phyloP scores from a whole-genome alignment of 192 early-diverging fungal species.

The Haplosporangium gracile region DNA sequence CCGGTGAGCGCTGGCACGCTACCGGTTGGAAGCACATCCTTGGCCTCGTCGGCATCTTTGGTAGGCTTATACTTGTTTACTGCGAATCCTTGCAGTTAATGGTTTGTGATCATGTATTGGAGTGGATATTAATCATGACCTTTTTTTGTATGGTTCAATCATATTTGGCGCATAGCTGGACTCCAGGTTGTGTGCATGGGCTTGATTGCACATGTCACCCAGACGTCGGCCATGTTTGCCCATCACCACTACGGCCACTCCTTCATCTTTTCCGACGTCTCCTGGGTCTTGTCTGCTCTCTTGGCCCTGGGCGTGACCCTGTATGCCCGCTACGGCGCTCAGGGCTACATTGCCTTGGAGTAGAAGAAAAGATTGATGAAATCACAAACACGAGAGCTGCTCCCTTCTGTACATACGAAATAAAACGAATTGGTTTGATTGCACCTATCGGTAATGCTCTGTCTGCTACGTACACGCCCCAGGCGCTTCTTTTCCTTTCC shows the following conservation, averaged over 20 bases:
- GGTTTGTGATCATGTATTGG: background rate
- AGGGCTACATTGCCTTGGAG: slow-evolving; percentile 48
- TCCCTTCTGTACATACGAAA: background rate
- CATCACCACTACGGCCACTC: slow-evolving; percentile 45
- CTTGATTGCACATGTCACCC: slow-evolving; percentile 40
- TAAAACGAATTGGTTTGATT: background rate
- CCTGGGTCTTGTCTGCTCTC: slow-evolving; percentile 29
- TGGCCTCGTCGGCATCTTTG: slow-evolving; percentile 45
- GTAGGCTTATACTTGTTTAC: slow-evolving; percentile 14
- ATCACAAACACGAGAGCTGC: background rate
- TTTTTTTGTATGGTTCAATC: background rate
- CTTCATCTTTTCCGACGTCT: slow-evolving; percentile 42
- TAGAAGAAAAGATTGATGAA: background rate
- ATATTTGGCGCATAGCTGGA: slow-evolving; percentile 14
- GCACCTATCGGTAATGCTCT: background rate
- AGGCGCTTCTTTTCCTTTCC: background rate
- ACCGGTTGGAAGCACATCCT: slow-evolving; percentile 50
- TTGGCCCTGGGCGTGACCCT: slow-evolving; percentile 34
- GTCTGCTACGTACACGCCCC: background rate
- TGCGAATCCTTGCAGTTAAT: background rate
- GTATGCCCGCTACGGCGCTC: slow-evolving; percentile 37
- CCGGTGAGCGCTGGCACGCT: slow-evolving; percentile 42
- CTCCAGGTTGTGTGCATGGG: slow-evolving; percentile 42
- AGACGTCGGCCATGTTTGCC: slow-evolving; percentile 40
- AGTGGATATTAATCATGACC: background rate